Evolutionary conservation across 2,329 filamentous ascomycete species (phyloP), one percentile per base, ranked within the genome.

Genomic region (Corinectria fuckeliana): DNA sequence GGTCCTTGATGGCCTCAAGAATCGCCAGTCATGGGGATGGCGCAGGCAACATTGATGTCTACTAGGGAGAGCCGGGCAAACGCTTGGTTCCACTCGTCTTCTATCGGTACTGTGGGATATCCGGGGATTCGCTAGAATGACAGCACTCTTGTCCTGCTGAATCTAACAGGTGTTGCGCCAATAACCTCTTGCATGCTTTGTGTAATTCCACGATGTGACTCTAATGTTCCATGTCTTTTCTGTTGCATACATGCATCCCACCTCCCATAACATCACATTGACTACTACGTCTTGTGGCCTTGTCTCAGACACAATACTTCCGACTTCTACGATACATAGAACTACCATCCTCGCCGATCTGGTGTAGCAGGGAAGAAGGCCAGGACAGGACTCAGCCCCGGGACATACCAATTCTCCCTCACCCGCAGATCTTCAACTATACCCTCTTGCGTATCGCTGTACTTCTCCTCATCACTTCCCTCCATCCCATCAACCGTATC

Each of bases 331-430:
- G 4, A 10, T n/a, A 2, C 11, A 10, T 26, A 6, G 10, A n/a
- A 13, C 21, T 25, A 16, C 23, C 8, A 32, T 26, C 34, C 47
- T 41, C 32, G 34, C 28, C 38, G 44, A 32, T 45, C 26, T 9
- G 49, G 23, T 8, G 41, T 44, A 0, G 62, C 65, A 2, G 72
- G 71, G 20, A 75, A 74, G 51, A 75, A 75, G 10, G 73, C 73
- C 26, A 75, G 42, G 20, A 75, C 72, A 1, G 73, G 73, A 45
- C 72, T 75, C 1, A 74, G 38, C 3, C 65, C 68, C 28, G 63
- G 32, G 6, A 49, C 55, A 4, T 64, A 57, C 21, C 49, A 56
- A 6, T 55, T 47, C 1, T 48, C 32, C 2, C 20, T 44, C 5
- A 39, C 41, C 6, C 14, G 41, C 10, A 59, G 32, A 7, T 26